Percentiles rank a stretch among this genome's conserved stretches.
These are phyloP conservation scores for Xylariaceae sp. DNA, from an alignment of 2,329 filamentous ascomycete genomes.

Conservation along the genomic window DNA sequence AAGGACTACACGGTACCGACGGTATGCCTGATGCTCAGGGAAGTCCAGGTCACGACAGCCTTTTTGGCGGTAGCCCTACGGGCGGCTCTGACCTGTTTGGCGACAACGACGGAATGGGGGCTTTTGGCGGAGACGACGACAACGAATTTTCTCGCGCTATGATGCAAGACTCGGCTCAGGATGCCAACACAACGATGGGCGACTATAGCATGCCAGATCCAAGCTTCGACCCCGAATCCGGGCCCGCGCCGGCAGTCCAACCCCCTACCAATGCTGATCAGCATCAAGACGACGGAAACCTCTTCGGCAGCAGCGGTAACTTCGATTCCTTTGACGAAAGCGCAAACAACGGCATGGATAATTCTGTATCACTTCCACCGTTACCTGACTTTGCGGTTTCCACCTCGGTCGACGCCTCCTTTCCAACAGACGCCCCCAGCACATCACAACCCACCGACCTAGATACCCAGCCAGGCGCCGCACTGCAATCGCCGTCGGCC, in stretches of 20 bases:
- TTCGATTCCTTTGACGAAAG: conserved; percentile 11
- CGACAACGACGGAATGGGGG: conserved; percentile 61
- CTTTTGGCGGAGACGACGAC: conserved; percentile 78
- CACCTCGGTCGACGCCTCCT: conserved; percentile 7
- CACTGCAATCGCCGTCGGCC: conserved; percentile 30
- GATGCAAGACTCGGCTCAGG: conserved; percentile 39
- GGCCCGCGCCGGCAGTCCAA: conserved; percentile 24
- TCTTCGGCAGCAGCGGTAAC: conserved; percentile 10
- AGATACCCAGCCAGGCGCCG: conserved; percentile 10
- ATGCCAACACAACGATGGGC: conserved; percentile 31
- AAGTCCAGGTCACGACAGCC: conserved; percentile 70
- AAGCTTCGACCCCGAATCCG: conserved; percentile 25
- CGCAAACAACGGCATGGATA: conserved; percentile 4
- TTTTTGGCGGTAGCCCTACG: conserved; percentile 73
- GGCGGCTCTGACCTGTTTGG: conserved; percentile 80
- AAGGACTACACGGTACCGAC: conserved; percentile 30
- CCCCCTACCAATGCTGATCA: conserved; percentile 11
- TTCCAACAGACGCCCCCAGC: conserved; percentile 9
- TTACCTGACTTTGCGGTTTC: conserved; percentile 13
- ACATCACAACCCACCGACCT: conserved; percentile 7
- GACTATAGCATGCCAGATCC: conserved; percentile 38
- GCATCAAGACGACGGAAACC: conserved; percentile 5
- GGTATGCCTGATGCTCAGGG: conserved; percentile 53
- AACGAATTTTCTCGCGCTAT: conserved; percentile 77
- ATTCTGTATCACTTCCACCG: conserved; percentile 9